A percentile compares a stretch with the other conserved stretches of the same genome.
Conservation (phyloP, 2,329 filamentous ascomycete genomes). For the Exophiala aquamarina region DNA sequence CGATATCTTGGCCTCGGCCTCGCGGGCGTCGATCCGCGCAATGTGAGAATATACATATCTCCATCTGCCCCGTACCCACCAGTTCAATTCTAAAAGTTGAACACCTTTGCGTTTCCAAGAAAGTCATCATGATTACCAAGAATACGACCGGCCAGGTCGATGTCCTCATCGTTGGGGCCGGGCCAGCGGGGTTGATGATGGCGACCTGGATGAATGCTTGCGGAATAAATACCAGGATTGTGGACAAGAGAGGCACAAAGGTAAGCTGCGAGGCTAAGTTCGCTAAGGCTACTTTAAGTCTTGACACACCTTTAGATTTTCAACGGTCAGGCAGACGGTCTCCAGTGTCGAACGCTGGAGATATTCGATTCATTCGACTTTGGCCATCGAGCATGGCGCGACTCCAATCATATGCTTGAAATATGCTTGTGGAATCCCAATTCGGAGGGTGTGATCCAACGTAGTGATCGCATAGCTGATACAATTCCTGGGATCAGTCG, state of each 20-base stretch:
- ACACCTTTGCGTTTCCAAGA: no score
- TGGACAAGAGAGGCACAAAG: slow-evolving; percentile 45
- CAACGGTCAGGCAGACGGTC: slow-evolving; percentile 53
- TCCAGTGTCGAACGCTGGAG: slow-evolving; percentile 67
- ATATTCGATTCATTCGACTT: slow-evolving; percentile 74
- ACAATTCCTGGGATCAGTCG: slow-evolving; percentile 61
- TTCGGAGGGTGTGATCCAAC: slow-evolving; percentile 53
- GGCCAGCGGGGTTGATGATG: slow-evolving; percentile 51
- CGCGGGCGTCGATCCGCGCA: no score
- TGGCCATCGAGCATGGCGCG: slow-evolving; percentile 62
- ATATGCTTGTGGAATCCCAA: slow-evolving; percentile 63
- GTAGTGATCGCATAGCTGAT: slow-evolving; percentile 63
- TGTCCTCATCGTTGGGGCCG: slow-evolving; percentile 52
- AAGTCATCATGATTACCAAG: background rate
- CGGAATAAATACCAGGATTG: slow-evolving; percentile 49
- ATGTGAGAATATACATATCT: no score
- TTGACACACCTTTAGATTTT: no score
- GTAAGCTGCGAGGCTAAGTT: slow-evolving; percentile 24
- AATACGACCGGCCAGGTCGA: slow-evolving; percentile 35
- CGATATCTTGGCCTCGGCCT: no score
- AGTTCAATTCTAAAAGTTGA: no score
- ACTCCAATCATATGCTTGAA: slow-evolving; percentile 69
- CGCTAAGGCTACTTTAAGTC: slow-evolving; percentile 24
- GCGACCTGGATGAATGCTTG: slow-evolving; percentile 52
- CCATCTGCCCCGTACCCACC: no score